These are phyloP conservation scores for Globisporangium spinosum DNA, from an alignment of 352 stramenopile genomes.

Conservation along the genomic window DNA sequence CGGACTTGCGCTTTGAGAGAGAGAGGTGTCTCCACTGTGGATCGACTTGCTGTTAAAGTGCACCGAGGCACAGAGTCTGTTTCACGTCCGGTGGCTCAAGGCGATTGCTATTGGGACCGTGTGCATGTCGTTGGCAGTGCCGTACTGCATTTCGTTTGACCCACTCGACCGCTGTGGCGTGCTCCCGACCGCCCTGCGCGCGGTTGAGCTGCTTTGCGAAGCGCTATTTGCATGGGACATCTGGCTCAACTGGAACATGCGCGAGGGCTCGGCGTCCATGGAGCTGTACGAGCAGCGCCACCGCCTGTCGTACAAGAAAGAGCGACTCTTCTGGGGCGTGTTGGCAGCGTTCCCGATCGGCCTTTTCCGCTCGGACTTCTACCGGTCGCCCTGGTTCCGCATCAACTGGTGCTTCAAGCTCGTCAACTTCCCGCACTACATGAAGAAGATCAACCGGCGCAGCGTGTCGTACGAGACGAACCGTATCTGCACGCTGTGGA, in stretches of 20 bases:
- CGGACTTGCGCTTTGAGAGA: constrained; percentile 1
- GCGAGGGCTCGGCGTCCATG: constrained; percentile 40
- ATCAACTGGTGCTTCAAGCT: constrained; percentile 54
- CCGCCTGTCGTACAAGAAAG: constrained; percentile 33
- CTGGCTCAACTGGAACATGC: constrained; percentile 63
- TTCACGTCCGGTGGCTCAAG: constrained; percentile 51
- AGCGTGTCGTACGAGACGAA: constrained; percentile 51
- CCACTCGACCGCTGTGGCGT: constrained; percentile 22
- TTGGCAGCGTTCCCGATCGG: constrained; percentile 49
- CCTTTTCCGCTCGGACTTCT: constrained; percentile 52
- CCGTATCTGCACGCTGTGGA: constrained; percentile 34
- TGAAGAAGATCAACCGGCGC: constrained; percentile 47
- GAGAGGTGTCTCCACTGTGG: constrained; percentile 30
- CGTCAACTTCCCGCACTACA: constrained; percentile 51
- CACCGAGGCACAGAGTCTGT: constrained; percentile 44
- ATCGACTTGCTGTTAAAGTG: constrained; percentile 44
- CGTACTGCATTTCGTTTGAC: constrained; percentile 58
- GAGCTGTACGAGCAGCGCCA: constrained; percentile 53
- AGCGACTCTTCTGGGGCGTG: constrained; percentile 35
- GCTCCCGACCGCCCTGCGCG: constrained; percentile 21
- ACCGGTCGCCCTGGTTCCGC: constrained; percentile 31
- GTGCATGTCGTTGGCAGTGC: constrained; percentile 42
- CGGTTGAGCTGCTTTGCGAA: constrained; percentile 39
- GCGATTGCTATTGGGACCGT: constrained; percentile 33
- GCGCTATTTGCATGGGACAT: constrained; percentile 52